These are phyloP conservation scores for Fusarium lateritium DNA, from an alignment of 2,329 filamentous ascomycete species.

Conservation along the genomic window DNA sequence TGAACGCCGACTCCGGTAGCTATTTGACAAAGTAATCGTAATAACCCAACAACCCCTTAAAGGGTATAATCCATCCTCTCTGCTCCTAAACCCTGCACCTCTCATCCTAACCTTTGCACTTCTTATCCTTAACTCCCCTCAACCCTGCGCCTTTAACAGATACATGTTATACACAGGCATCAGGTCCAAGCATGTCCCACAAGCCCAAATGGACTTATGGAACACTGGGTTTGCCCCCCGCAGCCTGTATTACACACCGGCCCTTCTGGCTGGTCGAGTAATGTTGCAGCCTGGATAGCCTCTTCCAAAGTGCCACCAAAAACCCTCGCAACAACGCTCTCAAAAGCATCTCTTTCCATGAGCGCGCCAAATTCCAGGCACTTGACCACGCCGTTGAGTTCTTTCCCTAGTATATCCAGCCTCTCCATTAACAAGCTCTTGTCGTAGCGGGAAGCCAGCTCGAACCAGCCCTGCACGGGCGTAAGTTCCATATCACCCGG, in stretches of 20 bases:
- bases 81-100: neutral
- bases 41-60: neutral
- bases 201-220: conserved; percentile 7
- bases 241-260: conserved; percentile 20
- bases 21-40: neutral
- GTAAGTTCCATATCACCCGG: conserved; percentile 60
- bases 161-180: conserved; percentile 6
- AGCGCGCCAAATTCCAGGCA: conserved; percentile 65
- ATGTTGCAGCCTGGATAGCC: conserved; percentile 27
- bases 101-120: neutral
- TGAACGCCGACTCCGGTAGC: too few species aligned
- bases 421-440: conserved; percentile 56
- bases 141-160: neutral
- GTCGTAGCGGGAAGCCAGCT: conserved; percentile 61
- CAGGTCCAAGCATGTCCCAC: conserved; percentile 33
- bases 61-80: conserved; percentile 1
- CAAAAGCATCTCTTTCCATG: conserved; percentile 63
- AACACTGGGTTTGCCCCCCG: neutral
- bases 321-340: conserved; percentile 61
- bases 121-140: too few species aligned
- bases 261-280: conserved; percentile 5
- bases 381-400: conserved; percentile 60
- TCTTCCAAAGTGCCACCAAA: conserved; percentile 50
- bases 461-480: conserved; percentile 70
- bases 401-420: conserved; percentile 57